Percentiles rank a stretch among this genome's conserved stretches.
These are phyloP conservation scores for Waitea zeae DNA, from an alignment of 1,284 basidiomycete species.

Conservation along the genomic window DNA sequence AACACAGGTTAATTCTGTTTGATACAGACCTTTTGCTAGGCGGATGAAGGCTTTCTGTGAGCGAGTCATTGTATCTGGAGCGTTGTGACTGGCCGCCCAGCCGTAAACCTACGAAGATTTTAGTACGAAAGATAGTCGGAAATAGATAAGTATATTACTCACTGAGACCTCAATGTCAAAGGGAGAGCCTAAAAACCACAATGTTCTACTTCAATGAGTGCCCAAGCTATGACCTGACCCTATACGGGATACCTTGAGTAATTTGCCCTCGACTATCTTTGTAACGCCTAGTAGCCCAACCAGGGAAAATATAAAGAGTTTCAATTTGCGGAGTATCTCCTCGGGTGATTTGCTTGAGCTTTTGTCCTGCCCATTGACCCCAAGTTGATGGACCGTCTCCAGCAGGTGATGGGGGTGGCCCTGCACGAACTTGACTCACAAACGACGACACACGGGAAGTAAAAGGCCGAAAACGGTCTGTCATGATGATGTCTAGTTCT, in stretches of 20 bases:
- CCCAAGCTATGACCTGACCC: background rate
- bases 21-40: conserved; percentile 71
- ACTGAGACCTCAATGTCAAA: conserved; percentile 60
- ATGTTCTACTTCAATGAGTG: background rate
- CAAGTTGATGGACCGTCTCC: no score
- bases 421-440: no score
- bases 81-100: conserved; percentile 45
- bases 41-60: conserved; percentile 62
- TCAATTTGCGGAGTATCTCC: conserved; percentile 12
- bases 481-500: no score
- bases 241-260: background rate
- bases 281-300: conserved; percentile 21
- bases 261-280: background rate
- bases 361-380: conserved; percentile 32
- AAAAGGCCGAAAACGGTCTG: no score
- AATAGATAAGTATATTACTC: no score
- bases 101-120: no score
- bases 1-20: no score
- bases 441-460: no score
- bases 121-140: no score
- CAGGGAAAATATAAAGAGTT: conserved; percentile 19
- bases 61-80: conserved; percentile 44
- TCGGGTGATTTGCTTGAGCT: conserved; percentile 14
- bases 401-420: no score
- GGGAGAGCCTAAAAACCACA: conserved; percentile 16